phyloP scores from a whole-genome alignment of 2,329 filamentous ascomycete species.

The Ophiobolus disseminans region DNA sequence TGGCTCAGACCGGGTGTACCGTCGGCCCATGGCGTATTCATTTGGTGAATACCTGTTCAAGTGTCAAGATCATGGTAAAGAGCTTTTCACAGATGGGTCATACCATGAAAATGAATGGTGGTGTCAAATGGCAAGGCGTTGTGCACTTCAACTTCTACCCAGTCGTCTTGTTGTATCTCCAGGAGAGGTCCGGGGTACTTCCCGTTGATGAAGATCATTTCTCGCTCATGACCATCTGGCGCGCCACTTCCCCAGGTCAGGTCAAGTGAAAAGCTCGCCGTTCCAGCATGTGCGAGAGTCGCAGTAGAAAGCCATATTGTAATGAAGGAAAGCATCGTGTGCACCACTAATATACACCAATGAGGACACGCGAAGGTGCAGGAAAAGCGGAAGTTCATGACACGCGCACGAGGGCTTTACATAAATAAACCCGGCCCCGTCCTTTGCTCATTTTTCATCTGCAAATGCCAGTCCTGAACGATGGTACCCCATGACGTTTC shows the following conservation, averaged over 20 bases:
- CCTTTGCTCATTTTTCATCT: no score
- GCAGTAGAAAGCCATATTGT: conserved; percentile 14
- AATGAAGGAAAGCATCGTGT: conserved; percentile 20
- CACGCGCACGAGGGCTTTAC: neutral
- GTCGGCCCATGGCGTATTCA: conserved; percentile 65
- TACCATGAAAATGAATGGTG: conserved; percentile 60
- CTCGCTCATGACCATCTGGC: conserved; percentile 32
- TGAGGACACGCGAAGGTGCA: neutral
- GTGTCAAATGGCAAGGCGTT: conserved; percentile 59
- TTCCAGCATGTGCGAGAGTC: conserved; percentile 11
- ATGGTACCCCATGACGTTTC: neutral
- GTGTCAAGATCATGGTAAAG: neutral
- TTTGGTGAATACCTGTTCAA: conserved; percentile 56
- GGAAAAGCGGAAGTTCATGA: neutral
- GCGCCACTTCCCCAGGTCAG: conserved; percentile 29
- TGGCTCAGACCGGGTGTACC: conserved; percentile 66
- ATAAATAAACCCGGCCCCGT: no score
- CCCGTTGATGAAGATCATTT: conserved; percentile 37
- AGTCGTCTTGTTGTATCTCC: conserved; percentile 29
- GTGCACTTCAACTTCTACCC: conserved; percentile 45
- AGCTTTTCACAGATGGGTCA: neutral
- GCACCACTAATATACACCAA: neutral
- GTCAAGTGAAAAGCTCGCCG: conserved; percentile 24
- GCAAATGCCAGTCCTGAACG: no score
- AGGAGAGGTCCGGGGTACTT: conserved; percentile 34